Conservation (phyloP, 2,329 filamentous ascomycete species). For the Fusarium piperis region DNA sequence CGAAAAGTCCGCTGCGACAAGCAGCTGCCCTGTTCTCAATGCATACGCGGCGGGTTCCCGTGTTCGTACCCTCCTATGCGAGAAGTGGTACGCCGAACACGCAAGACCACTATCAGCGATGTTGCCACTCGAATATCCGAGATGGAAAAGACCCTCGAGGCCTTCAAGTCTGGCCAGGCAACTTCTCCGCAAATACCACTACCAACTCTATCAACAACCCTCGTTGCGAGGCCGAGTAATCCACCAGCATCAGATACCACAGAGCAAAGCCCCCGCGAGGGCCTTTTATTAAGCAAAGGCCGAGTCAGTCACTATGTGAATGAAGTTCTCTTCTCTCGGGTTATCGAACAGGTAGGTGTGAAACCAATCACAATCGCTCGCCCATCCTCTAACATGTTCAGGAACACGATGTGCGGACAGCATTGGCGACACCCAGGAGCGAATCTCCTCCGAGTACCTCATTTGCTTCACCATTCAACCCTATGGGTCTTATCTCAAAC, state of each 20-base stretch:
- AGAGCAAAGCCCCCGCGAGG: not conserved
- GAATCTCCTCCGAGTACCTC: not conserved
- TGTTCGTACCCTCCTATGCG: slow-evolving; percentile 45
- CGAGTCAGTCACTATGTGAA: slow-evolving; percentile 50
- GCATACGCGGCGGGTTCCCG: slow-evolving; percentile 56
- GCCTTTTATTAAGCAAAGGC: slow-evolving; percentile 47
- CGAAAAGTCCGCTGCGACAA: slow-evolving; percentile 80
- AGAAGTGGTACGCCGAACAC: slow-evolving; percentile 37
- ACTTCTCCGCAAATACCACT: slow-evolving; percentile 6
- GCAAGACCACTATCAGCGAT: slow-evolving; percentile 46
- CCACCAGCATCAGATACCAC: not conserved
- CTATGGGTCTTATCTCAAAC: slow-evolving; percentile 47
- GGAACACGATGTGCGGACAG: slow-evolving; percentile 40
- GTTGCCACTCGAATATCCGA: slow-evolving; percentile 49
- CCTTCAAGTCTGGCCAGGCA: not conserved
- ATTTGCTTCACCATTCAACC: slow-evolving; percentile 42
- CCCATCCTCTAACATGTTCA: not conserved
- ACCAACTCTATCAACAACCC: not conserved
- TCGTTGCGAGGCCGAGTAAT: not conserved
- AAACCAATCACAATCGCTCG: not conserved
- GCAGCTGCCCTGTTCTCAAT: slow-evolving; percentile 75
- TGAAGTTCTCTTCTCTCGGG: slow-evolving; percentile 48
- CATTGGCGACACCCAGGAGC: slow-evolving; percentile 30
- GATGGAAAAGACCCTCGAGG: slow-evolving; percentile 44
- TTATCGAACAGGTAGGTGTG: slow-evolving; percentile 49